These are phyloP conservation scores for Phycomyces blakesleeanus DNA, from an alignment of 192 early-diverging fungal species.

Conservation along the genomic window DNA sequence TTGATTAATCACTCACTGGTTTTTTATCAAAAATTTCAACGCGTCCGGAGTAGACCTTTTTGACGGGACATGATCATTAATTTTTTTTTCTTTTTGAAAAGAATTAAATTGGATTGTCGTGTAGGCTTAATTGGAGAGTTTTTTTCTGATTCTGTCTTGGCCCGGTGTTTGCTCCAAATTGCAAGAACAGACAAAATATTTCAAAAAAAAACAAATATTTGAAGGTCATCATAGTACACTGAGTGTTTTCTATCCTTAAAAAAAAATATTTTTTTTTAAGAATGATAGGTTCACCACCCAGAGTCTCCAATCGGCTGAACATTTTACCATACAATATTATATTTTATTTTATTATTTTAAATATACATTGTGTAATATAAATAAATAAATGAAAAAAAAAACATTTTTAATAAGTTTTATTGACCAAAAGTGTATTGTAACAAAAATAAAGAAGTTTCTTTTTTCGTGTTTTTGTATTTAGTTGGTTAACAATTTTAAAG, in stretches of 20 bases:
- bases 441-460: no score
- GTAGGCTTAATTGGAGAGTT: conserved; percentile 23
- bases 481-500: no score
- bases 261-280: no score
- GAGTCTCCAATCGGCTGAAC: conserved; percentile 32
- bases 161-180: conserved; percentile 10
- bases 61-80: conserved; percentile 5
- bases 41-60: conserved; percentile 1
- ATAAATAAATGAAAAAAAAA: neutral
- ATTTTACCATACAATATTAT: conserved; percentile 8
- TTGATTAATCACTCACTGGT: no score
- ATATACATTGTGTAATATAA: neutral
- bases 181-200: conserved; percentile 4
- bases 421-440: neutral
- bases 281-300: conserved; percentile 18
- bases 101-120: conserved; percentile 1
- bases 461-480: no score
- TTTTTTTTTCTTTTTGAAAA: neutral
- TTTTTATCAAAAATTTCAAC: neutral
- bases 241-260: no score
- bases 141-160: conserved; percentile 25
- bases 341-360: neutral
- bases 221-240: conserved; percentile 34
- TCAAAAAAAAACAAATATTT: conserved; percentile 1
- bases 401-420: neutral